Evolutionary conservation across 1,284 basidiomycete species (phyloP).

Genomic region (Trichosporon coremiiforme): DNA sequence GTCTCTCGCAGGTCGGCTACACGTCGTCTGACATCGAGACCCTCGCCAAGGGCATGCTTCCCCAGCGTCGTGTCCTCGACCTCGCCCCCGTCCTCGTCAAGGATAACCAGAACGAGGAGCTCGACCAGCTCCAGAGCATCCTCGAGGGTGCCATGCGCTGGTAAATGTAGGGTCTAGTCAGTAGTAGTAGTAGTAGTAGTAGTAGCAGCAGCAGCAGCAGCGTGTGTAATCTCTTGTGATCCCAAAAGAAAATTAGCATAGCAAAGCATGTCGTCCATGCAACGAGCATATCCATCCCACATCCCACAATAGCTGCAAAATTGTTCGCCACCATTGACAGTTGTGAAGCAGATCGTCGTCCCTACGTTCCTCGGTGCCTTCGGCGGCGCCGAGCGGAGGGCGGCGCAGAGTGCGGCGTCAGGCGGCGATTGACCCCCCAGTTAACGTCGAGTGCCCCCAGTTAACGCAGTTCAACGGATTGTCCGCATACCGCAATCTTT

Average conservation of each 20-base stretch:
- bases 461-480: no score
- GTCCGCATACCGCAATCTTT: no score
- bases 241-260: constrained; percentile 19
- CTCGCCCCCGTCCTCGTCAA: constrained; percentile 58
- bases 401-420: neutral
- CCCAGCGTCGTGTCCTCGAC: constrained; percentile 53
- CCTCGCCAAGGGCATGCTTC: constrained; percentile 53
- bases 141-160: constrained; percentile 58
- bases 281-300: constrained; percentile 21
- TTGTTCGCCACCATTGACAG: neutral
- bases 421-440: neutral
- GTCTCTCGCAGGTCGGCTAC: constrained; percentile 84
- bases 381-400: neutral
- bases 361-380: neutral
- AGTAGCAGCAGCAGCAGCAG: no score
- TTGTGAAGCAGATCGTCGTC: neutral
- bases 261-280: constrained; percentile 19
- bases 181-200: no score
- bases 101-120: constrained; percentile 74
- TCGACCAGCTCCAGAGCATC: constrained; percentile 73
- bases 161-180: constrained; percentile 34
- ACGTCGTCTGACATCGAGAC: constrained; percentile 49
- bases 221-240: constrained; percentile 5
- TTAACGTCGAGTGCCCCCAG: neutral
- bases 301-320: no score